Evolutionary conservation across 441 rosid species (phyloP).

Genomic region (Populus hybrid): DNA sequence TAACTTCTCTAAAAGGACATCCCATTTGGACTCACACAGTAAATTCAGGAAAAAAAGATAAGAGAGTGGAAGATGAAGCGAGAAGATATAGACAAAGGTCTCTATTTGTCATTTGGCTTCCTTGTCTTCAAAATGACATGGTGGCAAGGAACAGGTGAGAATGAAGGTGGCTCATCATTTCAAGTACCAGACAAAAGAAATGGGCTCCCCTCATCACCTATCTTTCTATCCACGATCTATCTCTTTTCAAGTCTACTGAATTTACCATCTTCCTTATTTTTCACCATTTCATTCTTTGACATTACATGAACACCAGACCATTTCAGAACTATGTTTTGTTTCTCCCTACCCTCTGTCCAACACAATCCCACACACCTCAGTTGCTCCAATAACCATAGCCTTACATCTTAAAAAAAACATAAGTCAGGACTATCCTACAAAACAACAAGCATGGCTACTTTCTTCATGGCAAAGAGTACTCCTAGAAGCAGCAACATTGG

Average conservation of each 20-base stretch:
- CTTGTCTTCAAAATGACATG: not conserved
- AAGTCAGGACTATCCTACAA: not conserved
- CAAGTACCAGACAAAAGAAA: constrained; percentile 3
- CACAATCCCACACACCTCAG: constrained; percentile 2
- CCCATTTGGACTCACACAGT: not conserved
- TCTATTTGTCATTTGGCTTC: not conserved
- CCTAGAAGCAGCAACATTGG: constrained; percentile 9
- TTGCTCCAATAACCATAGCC: not conserved
- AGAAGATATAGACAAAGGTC: not conserved
- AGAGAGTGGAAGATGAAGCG: not conserved
- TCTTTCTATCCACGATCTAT: not conserved
- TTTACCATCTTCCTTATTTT: constrained; percentile 2
- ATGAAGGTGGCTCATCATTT: not conserved
- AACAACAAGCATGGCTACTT: not conserved
- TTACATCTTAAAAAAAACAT: not conserved
- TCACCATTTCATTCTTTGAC: not conserved
- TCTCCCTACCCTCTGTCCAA: not conserved
- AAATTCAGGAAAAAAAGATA: not conserved
- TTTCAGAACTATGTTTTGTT: not conserved
- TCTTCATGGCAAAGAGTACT: constrained; percentile 26
- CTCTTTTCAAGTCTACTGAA: not conserved
- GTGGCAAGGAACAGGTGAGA: not conserved
- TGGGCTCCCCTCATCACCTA: constrained; percentile 9
- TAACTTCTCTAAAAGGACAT: not conserved
- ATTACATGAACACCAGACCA: not conserved